Evolutionary conservation across 176 grass and related monocot species (phyloP).

Genomic region (Leersia perrieri): DNA sequence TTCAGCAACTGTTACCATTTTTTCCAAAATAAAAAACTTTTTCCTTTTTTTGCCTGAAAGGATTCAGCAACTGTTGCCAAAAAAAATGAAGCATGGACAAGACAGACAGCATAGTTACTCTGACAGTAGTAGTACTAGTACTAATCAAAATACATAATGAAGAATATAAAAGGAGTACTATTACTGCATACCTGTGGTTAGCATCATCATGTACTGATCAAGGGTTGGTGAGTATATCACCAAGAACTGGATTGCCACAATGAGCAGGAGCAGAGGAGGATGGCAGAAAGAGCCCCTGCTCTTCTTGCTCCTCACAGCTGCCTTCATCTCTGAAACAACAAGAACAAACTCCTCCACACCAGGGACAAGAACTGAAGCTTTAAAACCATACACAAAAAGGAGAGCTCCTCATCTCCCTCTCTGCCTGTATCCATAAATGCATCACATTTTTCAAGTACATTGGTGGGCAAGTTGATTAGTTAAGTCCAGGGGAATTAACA

Average conservation of each 20-base stretch:
- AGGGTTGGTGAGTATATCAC: conserved; percentile 39
- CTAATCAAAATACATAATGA: background rate
- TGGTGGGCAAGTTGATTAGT: conserved; percentile 8
- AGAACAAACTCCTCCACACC: background rate
- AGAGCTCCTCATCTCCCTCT: background rate
- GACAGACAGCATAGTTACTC: background rate
- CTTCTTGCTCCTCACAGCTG: conserved; percentile 34
- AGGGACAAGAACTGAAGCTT: conserved; percentile 6
- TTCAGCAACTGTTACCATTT: background rate
- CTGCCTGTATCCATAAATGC: background rate
- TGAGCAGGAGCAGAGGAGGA: conserved; percentile 40
- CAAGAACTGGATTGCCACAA: conserved; percentile 42
- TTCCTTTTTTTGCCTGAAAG: background rate
- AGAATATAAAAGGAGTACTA: background rate
- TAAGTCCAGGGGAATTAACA: conserved; percentile 29
- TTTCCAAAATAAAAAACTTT: background rate
- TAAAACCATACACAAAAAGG: conserved; percentile 5
- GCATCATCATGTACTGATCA: conserved; percentile 36
- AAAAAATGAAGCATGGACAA: background rate
- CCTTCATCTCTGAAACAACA: conserved; percentile 17
- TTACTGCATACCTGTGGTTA: conserved; percentile 27
- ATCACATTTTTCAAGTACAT: background rate
- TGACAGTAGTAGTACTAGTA: background rate
- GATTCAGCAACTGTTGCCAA: background rate
- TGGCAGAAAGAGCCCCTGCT: conserved; percentile 21